These are phyloP conservation scores for Hypoxylon fragiforme DNA, from an alignment of 495 filamentous ascomycete genomes.

Conservation along the genomic window DNA sequence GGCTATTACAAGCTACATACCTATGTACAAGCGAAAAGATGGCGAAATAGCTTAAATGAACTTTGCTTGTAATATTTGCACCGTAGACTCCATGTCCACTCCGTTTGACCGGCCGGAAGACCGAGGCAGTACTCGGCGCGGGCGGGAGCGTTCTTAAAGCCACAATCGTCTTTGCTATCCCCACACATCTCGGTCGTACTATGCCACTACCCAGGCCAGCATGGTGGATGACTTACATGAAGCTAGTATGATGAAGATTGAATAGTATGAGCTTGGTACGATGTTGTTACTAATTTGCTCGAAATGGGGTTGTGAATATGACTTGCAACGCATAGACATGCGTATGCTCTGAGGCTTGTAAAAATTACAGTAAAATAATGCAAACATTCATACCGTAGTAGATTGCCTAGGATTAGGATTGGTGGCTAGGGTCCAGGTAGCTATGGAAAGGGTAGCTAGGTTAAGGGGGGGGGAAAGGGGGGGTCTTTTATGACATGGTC, in stretches of 20 bases:
- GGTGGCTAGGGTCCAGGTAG: no score
- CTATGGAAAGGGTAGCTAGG: no score
- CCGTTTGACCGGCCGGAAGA: slow-evolving; percentile 3
- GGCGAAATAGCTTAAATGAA: slow-evolving; percentile 13
- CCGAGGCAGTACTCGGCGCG: slow-evolving; percentile 15
- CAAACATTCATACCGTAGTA: no score
- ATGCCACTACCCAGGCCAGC: slow-evolving; percentile 26
- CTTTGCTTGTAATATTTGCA: background rate
- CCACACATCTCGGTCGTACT: slow-evolving; percentile 37
- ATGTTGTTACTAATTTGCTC: slow-evolving; percentile 29
- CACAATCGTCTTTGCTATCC: slow-evolving; percentile 26
- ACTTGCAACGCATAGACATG: no score
- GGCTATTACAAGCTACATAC: background rate
- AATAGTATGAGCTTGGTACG: slow-evolving; percentile 36
- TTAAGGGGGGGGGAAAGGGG: no score
- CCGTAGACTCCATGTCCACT: background rate
- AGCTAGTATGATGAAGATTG: slow-evolving; percentile 31
- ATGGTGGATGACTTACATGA: slow-evolving; percentile 38
- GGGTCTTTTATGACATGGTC: no score
- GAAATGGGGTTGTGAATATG: slow-evolving; percentile 23
- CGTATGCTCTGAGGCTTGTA: no score
- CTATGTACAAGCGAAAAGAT: background rate
- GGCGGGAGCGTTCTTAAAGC: slow-evolving; percentile 11
- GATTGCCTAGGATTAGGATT: no score
- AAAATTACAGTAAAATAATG: background rate